Percentiles rank a stretch among this genome's conserved stretches.
These are phyloP conservation scores for Rubia balearica DNA, from an alignment of 305 asterid genomes.

Conservation along the genomic window DNA sequence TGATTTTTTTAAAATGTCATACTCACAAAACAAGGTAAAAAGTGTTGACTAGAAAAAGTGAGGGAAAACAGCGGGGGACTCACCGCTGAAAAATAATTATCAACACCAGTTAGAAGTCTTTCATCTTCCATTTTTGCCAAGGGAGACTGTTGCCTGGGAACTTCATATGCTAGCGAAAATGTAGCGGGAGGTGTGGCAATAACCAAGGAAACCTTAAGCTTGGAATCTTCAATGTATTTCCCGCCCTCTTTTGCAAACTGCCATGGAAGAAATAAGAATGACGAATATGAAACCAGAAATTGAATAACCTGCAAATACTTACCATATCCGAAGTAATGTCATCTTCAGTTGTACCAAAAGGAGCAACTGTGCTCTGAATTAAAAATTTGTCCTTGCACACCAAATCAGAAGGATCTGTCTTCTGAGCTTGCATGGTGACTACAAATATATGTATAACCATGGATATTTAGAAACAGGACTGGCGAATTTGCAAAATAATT, in stretches of 20 bases:
- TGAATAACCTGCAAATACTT: slow-evolving; percentile 23
- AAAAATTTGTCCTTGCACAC: slow-evolving; percentile 83
- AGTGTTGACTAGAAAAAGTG: background rate
- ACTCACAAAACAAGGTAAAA: background rate
- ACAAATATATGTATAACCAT: background rate
- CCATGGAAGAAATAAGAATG: slow-evolving; percentile 18
- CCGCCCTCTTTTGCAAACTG: slow-evolving; percentile 60
- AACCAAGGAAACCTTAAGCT: slow-evolving; percentile 65
- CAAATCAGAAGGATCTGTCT: slow-evolving; percentile 51
- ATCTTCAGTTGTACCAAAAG: slow-evolving; percentile 65
- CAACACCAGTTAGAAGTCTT: slow-evolving; percentile 41
- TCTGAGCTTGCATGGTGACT: slow-evolving; percentile 82
- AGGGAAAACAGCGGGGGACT: slow-evolving; percentile 1
- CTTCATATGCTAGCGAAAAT: slow-evolving; percentile 50
- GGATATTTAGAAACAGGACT: too few species aligned
- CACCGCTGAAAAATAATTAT: slow-evolving; percentile 43
- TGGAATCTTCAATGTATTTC: slow-evolving; percentile 67
- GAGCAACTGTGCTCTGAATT: slow-evolving; percentile 70
- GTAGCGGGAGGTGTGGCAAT: slow-evolving; percentile 44
- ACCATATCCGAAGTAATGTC: slow-evolving; percentile 68
- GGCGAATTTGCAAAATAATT: background rate
- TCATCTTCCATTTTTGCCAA: slow-evolving; percentile 31
- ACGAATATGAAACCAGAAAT: slow-evolving; percentile 14
- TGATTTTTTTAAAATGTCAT: background rate
- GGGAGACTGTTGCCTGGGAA: slow-evolving; percentile 38